These are phyloP conservation scores for Nepenthes alata DNA, from an alignment of 179 eudicot species.

Conservation along the genomic window DNA sequence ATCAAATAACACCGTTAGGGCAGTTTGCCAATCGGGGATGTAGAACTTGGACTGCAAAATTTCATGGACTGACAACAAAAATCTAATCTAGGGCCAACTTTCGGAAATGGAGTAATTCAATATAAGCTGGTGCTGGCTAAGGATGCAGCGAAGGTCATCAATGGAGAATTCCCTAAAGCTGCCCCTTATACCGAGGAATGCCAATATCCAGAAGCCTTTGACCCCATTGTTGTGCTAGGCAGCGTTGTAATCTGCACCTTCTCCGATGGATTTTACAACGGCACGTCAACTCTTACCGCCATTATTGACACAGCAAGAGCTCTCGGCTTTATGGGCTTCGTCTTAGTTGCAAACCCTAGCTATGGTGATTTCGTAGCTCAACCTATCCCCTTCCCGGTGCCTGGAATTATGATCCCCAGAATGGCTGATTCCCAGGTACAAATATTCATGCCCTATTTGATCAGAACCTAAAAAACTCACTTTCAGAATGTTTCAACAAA, in stretches of 20 bases:
- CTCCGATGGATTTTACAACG: slow-evolving; percentile 71
- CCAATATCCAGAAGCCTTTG: slow-evolving; percentile 74
- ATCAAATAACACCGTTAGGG: no score
- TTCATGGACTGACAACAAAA: neutral
- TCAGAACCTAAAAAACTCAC: neutral
- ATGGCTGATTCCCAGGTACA: slow-evolving; percentile 56
- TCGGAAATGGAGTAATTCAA: slow-evolving; percentile 44
- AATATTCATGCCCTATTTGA: no score
- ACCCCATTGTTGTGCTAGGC: slow-evolving; percentile 37
- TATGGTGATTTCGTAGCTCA: slow-evolving; percentile 81
- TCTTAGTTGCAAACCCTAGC: slow-evolving; percentile 56
- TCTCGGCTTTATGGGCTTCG: slow-evolving; percentile 62
- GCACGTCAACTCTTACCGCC: slow-evolving; percentile 54
- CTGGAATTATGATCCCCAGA: slow-evolving; percentile 83
- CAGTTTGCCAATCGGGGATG: no score
- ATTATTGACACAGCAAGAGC: slow-evolving; percentile 46
- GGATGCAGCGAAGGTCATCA: slow-evolving; percentile 44
- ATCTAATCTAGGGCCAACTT: slow-evolving; percentile 38
- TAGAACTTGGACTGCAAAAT: no score
- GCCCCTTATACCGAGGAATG: slow-evolving; percentile 63
- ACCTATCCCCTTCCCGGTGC: slow-evolving; percentile 63
- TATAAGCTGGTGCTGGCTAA: slow-evolving; percentile 64
- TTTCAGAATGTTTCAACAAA: no score
- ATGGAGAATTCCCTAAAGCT: slow-evolving; percentile 55
- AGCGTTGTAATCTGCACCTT: slow-evolving; percentile 79